Evolutionary conservation across 768 basidiomycete genomes (phyloP).

Genomic region (Pisolithus microcarpus): DNA sequence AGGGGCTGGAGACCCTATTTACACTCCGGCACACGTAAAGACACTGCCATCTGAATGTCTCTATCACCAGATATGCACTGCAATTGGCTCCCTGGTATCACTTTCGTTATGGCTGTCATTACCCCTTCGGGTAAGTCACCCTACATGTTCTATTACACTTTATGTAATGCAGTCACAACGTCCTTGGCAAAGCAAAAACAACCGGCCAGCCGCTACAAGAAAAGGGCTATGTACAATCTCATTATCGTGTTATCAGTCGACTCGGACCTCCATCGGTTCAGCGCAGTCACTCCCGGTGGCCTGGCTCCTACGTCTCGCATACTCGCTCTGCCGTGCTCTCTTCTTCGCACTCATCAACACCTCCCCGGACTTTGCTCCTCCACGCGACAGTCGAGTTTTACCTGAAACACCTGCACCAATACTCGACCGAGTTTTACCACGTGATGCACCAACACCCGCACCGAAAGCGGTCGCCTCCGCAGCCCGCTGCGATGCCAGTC

Average conservation of each 20-base stretch:
- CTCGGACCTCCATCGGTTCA: constrained; percentile 3
- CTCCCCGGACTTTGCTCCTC: constrained; percentile 26
- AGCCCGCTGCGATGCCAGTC: constrained; percentile 64
- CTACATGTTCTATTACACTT: no score
- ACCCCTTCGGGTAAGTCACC: no score
- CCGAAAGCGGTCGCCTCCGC: constrained; percentile 16
- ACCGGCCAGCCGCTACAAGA: neutral
- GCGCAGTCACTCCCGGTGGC: constrained; percentile 11
- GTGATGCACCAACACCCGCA: constrained; percentile 12
- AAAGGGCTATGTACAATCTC: neutral
- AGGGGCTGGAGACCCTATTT: no score
- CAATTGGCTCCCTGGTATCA: no score
- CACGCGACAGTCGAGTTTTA: constrained; percentile 17
- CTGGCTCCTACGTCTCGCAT: constrained; percentile 50
- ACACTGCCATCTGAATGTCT: no score
- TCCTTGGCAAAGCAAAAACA: neutral
- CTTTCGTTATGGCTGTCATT: no score
- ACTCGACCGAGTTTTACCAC: constrained; percentile 44
- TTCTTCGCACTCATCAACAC: constrained; percentile 63
- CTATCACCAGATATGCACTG: no score
- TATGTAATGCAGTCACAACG: neutral
- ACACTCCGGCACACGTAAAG: no score
- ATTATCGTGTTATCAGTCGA: constrained; percentile 1
- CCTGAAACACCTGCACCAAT: constrained; percentile 31
- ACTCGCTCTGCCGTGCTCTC: constrained; percentile 70